These are phyloP conservation scores for Penicillium vulpinum DNA, from an alignment of 2,329 filamentous ascomycete species.

Conservation along the genomic window DNA sequence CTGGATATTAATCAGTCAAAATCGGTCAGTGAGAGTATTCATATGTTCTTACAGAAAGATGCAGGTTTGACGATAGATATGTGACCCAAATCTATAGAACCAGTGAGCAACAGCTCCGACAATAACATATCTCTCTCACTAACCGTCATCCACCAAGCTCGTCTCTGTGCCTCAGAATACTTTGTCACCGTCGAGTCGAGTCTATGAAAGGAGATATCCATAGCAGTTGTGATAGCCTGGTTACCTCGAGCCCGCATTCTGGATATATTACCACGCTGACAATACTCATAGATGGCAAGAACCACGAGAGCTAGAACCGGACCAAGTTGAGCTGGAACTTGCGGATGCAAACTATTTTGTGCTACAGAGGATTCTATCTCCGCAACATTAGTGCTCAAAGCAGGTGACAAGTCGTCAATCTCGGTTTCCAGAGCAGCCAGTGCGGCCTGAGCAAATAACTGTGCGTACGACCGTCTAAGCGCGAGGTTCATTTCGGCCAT, in stretches of 20 bases:
- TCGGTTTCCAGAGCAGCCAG: constrained; percentile 16
- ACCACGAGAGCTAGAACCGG: constrained; percentile 23
- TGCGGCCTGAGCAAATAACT: constrained; percentile 26
- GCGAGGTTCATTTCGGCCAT: constrained; percentile 6
- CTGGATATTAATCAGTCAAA: constrained; percentile 4
- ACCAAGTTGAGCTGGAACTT: constrained; percentile 17
- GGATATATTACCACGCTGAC: constrained; percentile 23
- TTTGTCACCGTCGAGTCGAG: constrained; percentile 6
- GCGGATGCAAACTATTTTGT: constrained; percentile 10
- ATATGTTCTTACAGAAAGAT: constrained; percentile 15
- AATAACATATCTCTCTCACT: not conserved
- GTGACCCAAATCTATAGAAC: constrained; percentile 18
- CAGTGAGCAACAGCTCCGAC: not conserved
- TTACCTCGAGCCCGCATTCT: constrained; percentile 27
- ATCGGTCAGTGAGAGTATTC: too few relatives aligned
- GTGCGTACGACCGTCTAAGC: constrained; percentile 22
- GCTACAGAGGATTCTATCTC: not conserved
- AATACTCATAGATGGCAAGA: constrained; percentile 27
- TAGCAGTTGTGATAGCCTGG: constrained; percentile 28
- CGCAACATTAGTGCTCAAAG: not conserved
- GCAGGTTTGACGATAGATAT: constrained; percentile 22
- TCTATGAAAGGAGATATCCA: constrained; percentile 26
- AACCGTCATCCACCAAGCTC: constrained; percentile 31
- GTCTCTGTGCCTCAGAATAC: constrained; percentile 23
- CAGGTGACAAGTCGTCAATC: constrained; percentile 9